phyloP scores from a whole-genome alignment of 1,284 basidiomycete genomes.

The Athelia psychrophila region DNA sequence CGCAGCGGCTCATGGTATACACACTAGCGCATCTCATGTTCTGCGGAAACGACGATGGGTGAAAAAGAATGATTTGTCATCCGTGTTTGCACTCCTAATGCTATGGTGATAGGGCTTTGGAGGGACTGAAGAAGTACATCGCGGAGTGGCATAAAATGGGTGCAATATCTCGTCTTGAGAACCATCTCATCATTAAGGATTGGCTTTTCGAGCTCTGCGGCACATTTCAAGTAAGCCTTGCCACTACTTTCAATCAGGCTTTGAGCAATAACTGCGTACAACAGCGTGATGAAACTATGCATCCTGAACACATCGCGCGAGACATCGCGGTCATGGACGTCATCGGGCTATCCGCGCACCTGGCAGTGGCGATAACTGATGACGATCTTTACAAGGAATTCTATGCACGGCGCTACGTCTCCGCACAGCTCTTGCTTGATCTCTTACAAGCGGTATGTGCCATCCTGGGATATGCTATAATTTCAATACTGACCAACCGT shows the following conservation, averaged over 20 bases:
- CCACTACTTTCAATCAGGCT: neutral
- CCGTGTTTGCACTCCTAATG: neutral
- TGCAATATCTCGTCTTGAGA: neutral
- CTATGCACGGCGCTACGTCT: neutral
- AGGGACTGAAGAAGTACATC: neutral
- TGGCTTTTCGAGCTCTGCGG: neutral
- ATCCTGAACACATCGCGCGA: neutral
- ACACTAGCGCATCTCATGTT: neutral
- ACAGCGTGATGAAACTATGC: neutral
- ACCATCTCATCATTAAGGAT: neutral
- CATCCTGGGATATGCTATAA: neutral
- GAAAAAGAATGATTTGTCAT: neutral
- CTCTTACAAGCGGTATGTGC: neutral
- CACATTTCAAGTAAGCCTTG: neutral
- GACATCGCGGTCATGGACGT: neutral
- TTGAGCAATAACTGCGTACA: neutral
- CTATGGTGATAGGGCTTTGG: neutral
- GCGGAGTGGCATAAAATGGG: neutral
- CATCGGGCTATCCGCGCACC: neutral
- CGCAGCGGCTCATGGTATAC: neutral
- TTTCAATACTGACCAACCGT: neutral
- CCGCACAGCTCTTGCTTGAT: neutral
- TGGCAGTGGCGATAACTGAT: neutral
- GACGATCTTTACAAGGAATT: neutral
- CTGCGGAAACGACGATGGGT: neutral